Evolutionary conservation across 352 stramenopile genomes (phyloP).

Genomic region (Phytophthora sp.): DNA sequence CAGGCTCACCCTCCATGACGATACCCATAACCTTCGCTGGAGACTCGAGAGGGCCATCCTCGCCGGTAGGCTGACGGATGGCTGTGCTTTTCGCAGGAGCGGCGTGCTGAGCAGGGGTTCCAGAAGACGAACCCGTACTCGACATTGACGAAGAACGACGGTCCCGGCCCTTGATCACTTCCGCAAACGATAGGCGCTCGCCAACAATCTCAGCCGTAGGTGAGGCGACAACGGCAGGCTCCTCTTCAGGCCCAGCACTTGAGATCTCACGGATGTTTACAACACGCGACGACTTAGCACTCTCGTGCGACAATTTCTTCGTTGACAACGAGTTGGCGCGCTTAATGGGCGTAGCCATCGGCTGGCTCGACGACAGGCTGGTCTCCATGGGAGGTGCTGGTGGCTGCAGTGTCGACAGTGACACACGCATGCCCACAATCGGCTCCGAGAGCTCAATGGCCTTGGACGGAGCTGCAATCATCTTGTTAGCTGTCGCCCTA

Average conservation of each 20-base stretch:
- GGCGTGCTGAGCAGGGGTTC: conserved; percentile 27
- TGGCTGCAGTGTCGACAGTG: conserved; percentile 54
- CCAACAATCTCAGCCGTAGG: conserved; percentile 42
- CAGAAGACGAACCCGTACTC: conserved; percentile 41
- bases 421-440: conserved; percentile 49
- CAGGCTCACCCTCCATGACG: conserved; percentile 60
- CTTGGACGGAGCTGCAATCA: conserved; percentile 37
- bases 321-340: conserved; percentile 63
- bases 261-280: conserved; percentile 80
- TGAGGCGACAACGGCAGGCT: conserved; percentile 36
- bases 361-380: conserved; percentile 21
- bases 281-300: conserved; percentile 67
- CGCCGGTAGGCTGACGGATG: conserved; percentile 80
- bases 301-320: conserved; percentile 59
- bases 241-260: conserved; percentile 41
- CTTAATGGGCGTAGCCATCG: conserved; percentile 57
- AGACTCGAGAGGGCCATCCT: conserved; percentile 71
- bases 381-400: conserved; percentile 42
- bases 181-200: conserved; percentile 55
- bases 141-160: conserved; percentile 54
- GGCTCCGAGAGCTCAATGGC: conserved; percentile 54
- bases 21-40: conserved; percentile 86
- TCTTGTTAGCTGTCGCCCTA: conserved; percentile 52
- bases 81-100: conserved; percentile 27
- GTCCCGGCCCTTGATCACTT: conserved; percentile 55